Base-by-base conservation (phyloP, 192 early-diverging fungal species). In the Linnemannia zychae region DNA sequence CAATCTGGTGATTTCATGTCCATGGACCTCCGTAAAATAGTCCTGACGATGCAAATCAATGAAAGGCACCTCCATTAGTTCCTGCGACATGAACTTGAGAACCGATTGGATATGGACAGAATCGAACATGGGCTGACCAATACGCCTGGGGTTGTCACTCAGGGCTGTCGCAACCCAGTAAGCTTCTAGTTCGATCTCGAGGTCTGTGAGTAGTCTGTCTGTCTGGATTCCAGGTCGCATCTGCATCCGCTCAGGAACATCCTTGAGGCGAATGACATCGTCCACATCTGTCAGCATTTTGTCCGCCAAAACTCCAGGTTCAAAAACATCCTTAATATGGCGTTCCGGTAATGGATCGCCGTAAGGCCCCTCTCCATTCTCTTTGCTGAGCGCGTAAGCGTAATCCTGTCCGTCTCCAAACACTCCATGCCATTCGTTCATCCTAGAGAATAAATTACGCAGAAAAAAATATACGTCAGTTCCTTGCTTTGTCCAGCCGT, bases 391-490 rank as follows among this genome's bases (percentile, higher is more conserved):
- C 28, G 95, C 95, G 74, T 91, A 95, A 17, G 90, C 93, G 77
- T 99, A 99, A 49, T 99, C 97, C n/a, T 88, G 91, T 78, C 96
- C 97, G 74, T 94, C 94, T 22, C 97, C 98, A 90, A 99, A 98
- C 20, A 98, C 93, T 71, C 96, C 94, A 60, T 95, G 92, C 81
- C 96, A 92, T 75, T 98, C 95, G 65, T 90, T 31, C 57, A 63
- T 63, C 87, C 92, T 94, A 93, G 31, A 92, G 90, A 34, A 44
- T 6, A 6, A 44, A 9, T 44, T 91, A 90, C 79, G 16, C 28
- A 7, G 66, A 52, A 1, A 72, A 17, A 36, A 13, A 6, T 12
- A 86, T 63, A 20, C 24, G 70, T 18, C 74, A 66, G 22, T 47
- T 3, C 20, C 53, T 38, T n/a, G 65, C 17, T 18, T 0, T 5